Evolutionary conservation across 345 rosid species (phyloP).

Genomic region (Populus simonii): DNA sequence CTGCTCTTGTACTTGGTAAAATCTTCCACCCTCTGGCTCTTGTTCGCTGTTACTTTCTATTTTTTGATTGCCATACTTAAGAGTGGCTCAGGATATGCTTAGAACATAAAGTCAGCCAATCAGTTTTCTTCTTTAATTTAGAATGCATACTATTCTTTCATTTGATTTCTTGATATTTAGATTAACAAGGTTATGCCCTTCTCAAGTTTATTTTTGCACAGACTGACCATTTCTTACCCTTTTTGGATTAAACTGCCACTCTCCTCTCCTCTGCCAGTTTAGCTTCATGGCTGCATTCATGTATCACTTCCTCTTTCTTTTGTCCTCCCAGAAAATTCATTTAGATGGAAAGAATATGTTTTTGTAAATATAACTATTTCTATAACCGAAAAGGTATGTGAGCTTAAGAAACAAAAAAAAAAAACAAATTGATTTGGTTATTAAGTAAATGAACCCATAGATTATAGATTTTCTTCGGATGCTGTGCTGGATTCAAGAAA

Average conservation of each 20-base stretch:
- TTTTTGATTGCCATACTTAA: not conserved
- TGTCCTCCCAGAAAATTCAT: not conserved
- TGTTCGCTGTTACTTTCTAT: not conserved
- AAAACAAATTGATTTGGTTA: not conserved
- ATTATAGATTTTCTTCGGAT: not conserved
- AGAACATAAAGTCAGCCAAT: not conserved
- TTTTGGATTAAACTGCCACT: not conserved
- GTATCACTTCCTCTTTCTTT: not conserved
- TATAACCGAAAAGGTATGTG: no score
- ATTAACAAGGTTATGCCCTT: not conserved
- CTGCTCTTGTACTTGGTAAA: slow-evolving; percentile 56
- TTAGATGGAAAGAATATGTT: not conserved
- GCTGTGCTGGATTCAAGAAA: not conserved
- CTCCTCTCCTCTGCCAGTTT: not conserved
- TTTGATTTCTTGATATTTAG: not conserved
- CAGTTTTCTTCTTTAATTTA: not conserved
- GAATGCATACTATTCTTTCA: not conserved
- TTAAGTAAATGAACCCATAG: not conserved
- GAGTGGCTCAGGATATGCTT: not conserved
- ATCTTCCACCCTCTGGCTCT: slow-evolving; percentile 3
- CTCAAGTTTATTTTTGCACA: not conserved
- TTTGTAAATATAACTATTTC: not conserved
- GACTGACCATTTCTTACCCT: no score
- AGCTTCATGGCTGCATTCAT: not conserved
- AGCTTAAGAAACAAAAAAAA: not conserved